Evolutionary conservation across 2,329 filamentous ascomycete species (phyloP), one percentile per base, ranked within the genome.

Genomic region (Cladosporium sp.): DNA sequence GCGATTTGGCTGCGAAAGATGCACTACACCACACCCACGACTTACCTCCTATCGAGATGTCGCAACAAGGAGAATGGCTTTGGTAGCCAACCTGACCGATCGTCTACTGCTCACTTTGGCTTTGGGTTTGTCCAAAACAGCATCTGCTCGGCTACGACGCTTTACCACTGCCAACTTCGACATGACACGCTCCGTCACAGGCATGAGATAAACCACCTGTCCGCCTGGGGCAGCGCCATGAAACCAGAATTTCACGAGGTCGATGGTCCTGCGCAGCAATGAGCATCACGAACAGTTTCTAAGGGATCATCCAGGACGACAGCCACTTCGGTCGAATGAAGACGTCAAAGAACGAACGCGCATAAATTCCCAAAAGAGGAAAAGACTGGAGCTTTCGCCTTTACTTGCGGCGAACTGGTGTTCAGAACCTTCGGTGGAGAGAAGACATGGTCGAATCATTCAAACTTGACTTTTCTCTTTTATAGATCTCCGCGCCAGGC

Each of bases 41-140:
- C 1, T 5, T 7, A n/a, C 5, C n/a, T 1, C 3, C 40, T 5
- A 7, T 1, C n/a, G 8, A 7, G 18, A n/a, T 3, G 40, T n/a
- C 21, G n/a, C 7, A 2, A 5, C 40, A 21, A 21, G 7, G 2
- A n/a, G 18, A 44, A 40, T 7, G 16, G 37, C 3, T 40, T 7
- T 40, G 16, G 16, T 4, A n/a, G 16, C 37, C 16, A 40, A 16
- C 11, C 16, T 16, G 37, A 6, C 14, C 37, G 37, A n/a, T 40
- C 35, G 35, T 37, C 14, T 37, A 16, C 35, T 37, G 35, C 12
- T 14, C 16, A 6, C 8, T 16, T 8, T 14, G 35, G 5, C 35
- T 37, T 37, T 8, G 8, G 35, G 35, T 37, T 8, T 3, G 23
- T 26, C 3, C 23, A 26, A 35, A 16, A 44, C n/a, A n/a, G 7